Base-by-base conservation (phyloP, 2,329 filamentous ascomycete genomes). In the Cryphonectria radicalis region DNA sequence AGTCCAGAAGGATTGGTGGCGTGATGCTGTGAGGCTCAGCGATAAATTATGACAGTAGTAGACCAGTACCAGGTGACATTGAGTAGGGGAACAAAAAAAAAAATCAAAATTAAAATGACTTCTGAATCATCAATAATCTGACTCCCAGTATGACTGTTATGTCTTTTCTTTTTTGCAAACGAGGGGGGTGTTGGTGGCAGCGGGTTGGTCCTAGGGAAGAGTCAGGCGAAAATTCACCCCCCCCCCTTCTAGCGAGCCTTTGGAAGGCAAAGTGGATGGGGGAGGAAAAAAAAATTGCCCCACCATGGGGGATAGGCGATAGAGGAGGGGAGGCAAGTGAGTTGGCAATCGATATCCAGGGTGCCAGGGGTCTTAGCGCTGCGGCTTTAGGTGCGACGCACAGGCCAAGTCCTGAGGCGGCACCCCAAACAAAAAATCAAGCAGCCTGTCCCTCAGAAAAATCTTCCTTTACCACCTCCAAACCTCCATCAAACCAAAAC, bases 381-480 rank as follows among this genome's bases (percentile, higher is more conserved):
- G n/a, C 35, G 13, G 40, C 37, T 43, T 25, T 32, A 28, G 62
- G 40, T 35, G 22, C 63, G 8, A 28, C 63, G 63, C 63, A 65
- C 63, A 65, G 59, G 66, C 66, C 59, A 63, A 40, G 35, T 66
- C 32, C 64, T 66, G 64, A 50, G 35, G 64, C 46, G 40, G 19
- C 63, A 65, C 17, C 63, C 59, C 66, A 63, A 63, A 68, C 66
- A 68, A 63, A 68, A 63, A 53, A 35, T 37, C 66, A 53, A 53
- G 32, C 57, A 28, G 35, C 57, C 28, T 35, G 25, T 63, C 66
- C 43, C 50, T 37, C 28, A 67, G 68, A 73, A 70, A 66, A 64
- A 66, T 71, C 68, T 68, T 69, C 55, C 71, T 70, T 65, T 42
- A 64, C 71, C 66, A 67, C 68, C 64, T 35, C 55, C 63, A 66